These are phyloP conservation scores for Suhomyces sp. DNA, from an alignment of 805 yeast species.

Conservation along the genomic window DNA sequence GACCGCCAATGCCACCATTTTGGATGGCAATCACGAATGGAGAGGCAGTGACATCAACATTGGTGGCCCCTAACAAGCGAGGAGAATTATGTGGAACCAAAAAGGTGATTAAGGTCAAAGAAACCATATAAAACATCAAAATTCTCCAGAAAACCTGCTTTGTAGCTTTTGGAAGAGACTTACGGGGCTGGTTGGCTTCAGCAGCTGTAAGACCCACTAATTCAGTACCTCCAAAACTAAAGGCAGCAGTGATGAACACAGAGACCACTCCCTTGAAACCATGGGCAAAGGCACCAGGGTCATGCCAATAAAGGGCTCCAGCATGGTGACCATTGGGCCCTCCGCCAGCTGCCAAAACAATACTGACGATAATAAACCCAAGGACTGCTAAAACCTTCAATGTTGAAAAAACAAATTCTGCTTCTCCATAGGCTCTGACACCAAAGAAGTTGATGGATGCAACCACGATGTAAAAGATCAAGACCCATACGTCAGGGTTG, in stretches of 20 bases:
- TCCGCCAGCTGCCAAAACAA: constrained; percentile 53
- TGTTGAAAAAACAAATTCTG: constrained; percentile 50
- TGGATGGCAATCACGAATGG: constrained; percentile 76
- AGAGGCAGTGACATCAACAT: constrained; percentile 62
- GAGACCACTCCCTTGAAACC: constrained; percentile 45
- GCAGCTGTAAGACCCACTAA: constrained; percentile 44
- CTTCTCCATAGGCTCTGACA: constrained; percentile 56
- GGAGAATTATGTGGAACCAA: constrained; percentile 24
- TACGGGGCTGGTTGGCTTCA: constrained; percentile 38
- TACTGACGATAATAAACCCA: constrained; percentile 48
- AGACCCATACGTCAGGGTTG: constrained; percentile 64
- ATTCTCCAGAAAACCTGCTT: constrained; percentile 46
- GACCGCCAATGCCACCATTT: constrained; percentile 61
- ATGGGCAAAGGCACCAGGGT: constrained; percentile 55
- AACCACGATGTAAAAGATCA: constrained; percentile 51
- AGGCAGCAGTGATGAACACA: constrained; percentile 43
- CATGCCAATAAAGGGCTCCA: constrained; percentile 51
- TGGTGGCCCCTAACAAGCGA: constrained; percentile 42
- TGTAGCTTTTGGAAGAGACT: constrained; percentile 39
- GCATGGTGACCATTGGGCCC: constrained; percentile 49
- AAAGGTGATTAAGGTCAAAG: constrained; percentile 24
- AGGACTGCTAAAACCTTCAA: constrained; percentile 49
- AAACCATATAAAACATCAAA: constrained; percentile 36
- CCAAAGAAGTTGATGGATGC: constrained; percentile 50
- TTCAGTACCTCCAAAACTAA: constrained; percentile 43